These are phyloP conservation scores for Populus tremula DNA, from an alignment of 345 rosid genomes.

Conservation along the genomic window DNA sequence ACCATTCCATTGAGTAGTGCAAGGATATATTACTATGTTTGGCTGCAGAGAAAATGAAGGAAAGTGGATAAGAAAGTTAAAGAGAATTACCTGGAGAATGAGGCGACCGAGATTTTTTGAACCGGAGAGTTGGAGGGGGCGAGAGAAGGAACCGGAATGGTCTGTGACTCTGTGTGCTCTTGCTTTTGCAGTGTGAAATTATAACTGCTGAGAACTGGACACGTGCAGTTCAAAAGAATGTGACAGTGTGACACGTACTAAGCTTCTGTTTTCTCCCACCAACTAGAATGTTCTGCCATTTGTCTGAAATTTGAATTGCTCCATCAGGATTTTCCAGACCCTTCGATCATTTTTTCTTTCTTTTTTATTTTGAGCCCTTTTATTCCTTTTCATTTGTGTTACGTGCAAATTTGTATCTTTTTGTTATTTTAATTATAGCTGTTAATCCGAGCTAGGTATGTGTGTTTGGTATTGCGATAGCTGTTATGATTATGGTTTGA, in stretches of 20 bases:
- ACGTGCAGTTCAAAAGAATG: not conserved
- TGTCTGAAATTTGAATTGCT: not conserved
- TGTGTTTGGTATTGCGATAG: too few species aligned
- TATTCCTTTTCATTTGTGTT: not conserved
- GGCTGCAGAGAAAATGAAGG: not conserved
- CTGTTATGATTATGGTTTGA: too few species aligned
- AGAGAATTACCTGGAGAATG: constrained; percentile 12
- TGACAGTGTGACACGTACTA: constrained; percentile 28
- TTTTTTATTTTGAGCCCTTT: not conserved
- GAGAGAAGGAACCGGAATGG: not conserved
- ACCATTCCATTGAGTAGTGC: not conserved
- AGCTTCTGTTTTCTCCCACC: not conserved
- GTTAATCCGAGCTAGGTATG: too few species aligned
- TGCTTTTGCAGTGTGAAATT: not conserved
- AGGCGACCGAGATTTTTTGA: not conserved
- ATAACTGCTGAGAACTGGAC: not conserved
- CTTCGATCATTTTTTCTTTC: not conserved
- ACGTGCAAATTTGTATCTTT: not conserved
- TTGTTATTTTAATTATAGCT: not conserved
- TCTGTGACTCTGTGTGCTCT: not conserved
- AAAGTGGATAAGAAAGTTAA: not conserved
- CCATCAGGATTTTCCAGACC: not conserved
- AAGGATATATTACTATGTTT: not conserved
- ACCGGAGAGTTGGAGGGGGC: not conserved
- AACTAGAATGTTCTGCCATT: constrained; percentile 29